These are phyloP conservation scores for Colletotrichum nymphaeae DNA, from an alignment of 2,329 filamentous ascomycete species.

Conservation along the genomic window DNA sequence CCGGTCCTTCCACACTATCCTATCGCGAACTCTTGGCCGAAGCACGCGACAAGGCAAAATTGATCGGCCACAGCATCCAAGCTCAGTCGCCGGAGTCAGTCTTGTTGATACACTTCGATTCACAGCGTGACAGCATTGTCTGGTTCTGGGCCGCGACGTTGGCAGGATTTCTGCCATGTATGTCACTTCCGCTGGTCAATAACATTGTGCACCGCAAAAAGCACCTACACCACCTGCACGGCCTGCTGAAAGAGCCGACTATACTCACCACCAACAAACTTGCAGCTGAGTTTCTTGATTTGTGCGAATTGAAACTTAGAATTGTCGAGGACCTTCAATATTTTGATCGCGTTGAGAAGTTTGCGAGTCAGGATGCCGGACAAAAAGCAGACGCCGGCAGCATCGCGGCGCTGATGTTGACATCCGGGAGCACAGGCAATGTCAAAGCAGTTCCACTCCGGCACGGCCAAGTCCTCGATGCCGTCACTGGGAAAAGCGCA, in stretches of 20 bases:
- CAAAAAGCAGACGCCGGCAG: slow-evolving; percentile 7
- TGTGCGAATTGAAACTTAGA: slow-evolving; percentile 10
- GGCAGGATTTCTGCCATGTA: slow-evolving; percentile 10
- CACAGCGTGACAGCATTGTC: slow-evolving; percentile 21
- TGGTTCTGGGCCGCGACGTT: slow-evolving; percentile 32
- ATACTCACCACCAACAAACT: slow-evolving; percentile 19
- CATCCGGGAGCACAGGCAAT: slow-evolving; percentile 63
- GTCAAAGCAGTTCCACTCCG: slow-evolving; percentile 60
- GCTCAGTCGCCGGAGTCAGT: slow-evolving; percentile 9
- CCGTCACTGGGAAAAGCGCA: slow-evolving; percentile 52
- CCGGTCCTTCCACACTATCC: neutral
- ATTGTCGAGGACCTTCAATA: slow-evolving; percentile 8
- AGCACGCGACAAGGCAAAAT: slow-evolving; percentile 6
- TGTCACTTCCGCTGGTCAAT: slow-evolving; percentile 28
- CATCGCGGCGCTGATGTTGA: slow-evolving; percentile 58
- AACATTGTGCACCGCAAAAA: slow-evolving; percentile 21
- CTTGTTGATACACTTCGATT: slow-evolving; percentile 24
- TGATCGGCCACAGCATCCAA: neutral
- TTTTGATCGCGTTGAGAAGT: neutral
- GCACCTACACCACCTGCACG: slow-evolving; percentile 16
- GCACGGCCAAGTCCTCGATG: slow-evolving; percentile 54
- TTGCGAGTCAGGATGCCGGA: neutral
- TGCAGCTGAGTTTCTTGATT: slow-evolving; percentile 11
- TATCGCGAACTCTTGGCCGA: slow-evolving; percentile 14
- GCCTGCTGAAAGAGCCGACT: slow-evolving; percentile 2